Conservation (phyloP, 208 protist genomes). For the Wallacemonas collosoma region DNA sequence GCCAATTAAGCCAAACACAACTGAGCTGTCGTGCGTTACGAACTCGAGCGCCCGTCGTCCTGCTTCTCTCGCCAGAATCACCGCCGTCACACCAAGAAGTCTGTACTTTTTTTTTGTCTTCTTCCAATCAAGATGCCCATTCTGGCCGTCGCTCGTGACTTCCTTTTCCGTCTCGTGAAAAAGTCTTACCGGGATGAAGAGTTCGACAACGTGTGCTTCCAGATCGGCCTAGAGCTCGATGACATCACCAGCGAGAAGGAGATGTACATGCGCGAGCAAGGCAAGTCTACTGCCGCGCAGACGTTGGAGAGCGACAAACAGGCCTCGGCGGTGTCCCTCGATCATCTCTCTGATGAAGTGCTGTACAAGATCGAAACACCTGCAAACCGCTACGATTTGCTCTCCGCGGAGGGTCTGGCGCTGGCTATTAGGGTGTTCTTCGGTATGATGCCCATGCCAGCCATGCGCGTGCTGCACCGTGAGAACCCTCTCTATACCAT, state of each 20-base stretch:
- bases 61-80: not conserved
- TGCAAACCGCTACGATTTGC: conserved; percentile 98
- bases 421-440: conserved; percentile 92
- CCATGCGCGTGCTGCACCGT: conserved; percentile 64
- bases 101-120: not conserved
- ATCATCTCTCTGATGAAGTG: conserved; percentile 85
- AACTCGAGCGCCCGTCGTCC: not conserved
- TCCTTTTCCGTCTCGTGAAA: conserved; percentile 76
- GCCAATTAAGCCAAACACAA: too few relatives aligned
- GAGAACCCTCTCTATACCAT: conserved; percentile 80
- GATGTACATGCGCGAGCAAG: conserved; percentile 92
- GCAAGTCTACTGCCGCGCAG: conserved; percentile 19
- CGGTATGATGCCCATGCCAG: conserved; percentile 59
- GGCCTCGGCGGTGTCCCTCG: conserved; percentile 22
- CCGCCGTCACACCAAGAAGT: not conserved
- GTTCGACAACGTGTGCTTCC: conserved; percentile 97
- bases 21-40: too few relatives aligned
- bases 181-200: conserved; percentile 91
- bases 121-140: conserved; percentile 71
- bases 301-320: not conserved
- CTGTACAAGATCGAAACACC: conserved; percentile 99
- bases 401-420: conserved; percentile 95
- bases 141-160: conserved; percentile 75
- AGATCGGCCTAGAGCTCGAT: conserved; percentile 99
- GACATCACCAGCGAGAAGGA: conserved; percentile 97